Evolutionary conservation across 495 filamentous ascomycete genomes (phyloP), one percentile per base, ranked within the genome.

Genomic region (Talaromyces proteolyticus): DNA sequence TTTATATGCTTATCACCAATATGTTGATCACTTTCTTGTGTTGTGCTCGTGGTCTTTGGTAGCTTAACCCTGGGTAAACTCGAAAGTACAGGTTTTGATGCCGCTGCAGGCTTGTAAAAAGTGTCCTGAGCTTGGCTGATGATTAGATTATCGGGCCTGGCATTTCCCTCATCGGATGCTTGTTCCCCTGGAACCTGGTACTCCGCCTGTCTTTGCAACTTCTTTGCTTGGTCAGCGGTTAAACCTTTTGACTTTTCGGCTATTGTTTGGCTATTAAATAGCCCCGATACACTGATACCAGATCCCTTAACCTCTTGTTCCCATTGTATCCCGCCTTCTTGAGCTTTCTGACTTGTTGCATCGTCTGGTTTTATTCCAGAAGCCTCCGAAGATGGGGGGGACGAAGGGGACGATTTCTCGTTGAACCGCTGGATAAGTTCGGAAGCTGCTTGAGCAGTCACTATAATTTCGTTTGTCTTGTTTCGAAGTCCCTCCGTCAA

Each of bases 401-500:
- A 17, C 14, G 42, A 34, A 34, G 29, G 29, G 29, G 8, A 59
- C 42, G 62, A 51, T 17, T 53, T 49, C 54, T 81, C 81, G 53
- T 79, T 73, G 52, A 85, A 74, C 11, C 80, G 73, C 49, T 70
- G 69, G 24, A 74, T 74, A 37, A 88, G 67, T 20, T 75, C 77
- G 23, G 75, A 76, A 16, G 82, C 84, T 42, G 85, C 85, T 58
- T 79, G 71, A 23, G 77, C 77, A 24, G 84, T 85, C 18, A 85
- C 59, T 3, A 82, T 81, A 44, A 87, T 61, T 44, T 82, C 72
- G 48, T 87, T 76, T 2, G 76, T 76, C 64, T 85, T 83, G 49
- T 62, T 73, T 58, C 83, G 84, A 52, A 86, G 66, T 7, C 80
- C 77, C 56, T 82, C 82, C 16, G 82, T 80, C 34, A 96, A 72